phyloP scores from a whole-genome alignment of 1,139 yeast species.

The Geotrichum klebahnii region DNA sequence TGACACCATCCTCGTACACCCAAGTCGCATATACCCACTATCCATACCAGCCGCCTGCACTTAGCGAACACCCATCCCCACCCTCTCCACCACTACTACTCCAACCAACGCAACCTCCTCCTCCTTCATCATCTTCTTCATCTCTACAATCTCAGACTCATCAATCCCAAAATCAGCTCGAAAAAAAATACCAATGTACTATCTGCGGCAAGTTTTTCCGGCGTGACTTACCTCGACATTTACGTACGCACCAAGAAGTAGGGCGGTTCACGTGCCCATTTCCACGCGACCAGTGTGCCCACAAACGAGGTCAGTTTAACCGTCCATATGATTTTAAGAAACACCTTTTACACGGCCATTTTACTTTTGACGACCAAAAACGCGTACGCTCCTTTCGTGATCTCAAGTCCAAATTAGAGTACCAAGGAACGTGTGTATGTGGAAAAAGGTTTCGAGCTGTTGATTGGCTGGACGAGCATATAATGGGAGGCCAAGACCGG shows the following conservation, averaged over 20 bases:
- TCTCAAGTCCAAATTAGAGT: slow-evolving; percentile 51
- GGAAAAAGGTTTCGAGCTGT: slow-evolving; percentile 50
- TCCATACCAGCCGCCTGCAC: too few species aligned
- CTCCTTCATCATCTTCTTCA: neutral
- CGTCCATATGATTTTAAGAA: slow-evolving; percentile 68
- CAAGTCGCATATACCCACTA: too few species aligned
- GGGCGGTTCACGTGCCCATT: slow-evolving; percentile 58
- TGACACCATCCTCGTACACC: too few species aligned
- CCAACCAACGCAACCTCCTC: slow-evolving; percentile 5
- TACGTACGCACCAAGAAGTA: slow-evolving; percentile 58
- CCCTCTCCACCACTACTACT: neutral
- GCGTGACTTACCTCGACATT: slow-evolving; percentile 61
- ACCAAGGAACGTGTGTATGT: slow-evolving; percentile 56
- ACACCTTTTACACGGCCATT: slow-evolving; percentile 61
- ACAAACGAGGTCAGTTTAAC: slow-evolving; percentile 60
- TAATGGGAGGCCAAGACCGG: slow-evolving; percentile 38
- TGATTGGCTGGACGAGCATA: slow-evolving; percentile 57
- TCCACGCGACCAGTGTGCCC: slow-evolving; percentile 54
- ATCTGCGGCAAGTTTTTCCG: slow-evolving; percentile 57
- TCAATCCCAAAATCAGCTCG: slow-evolving; percentile 9
- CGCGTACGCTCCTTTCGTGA: slow-evolving; percentile 49
- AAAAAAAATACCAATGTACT: slow-evolving; percentile 43
- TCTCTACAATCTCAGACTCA: slow-evolving; percentile 1
- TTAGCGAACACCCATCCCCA: neutral
- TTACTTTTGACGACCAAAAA: slow-evolving; percentile 47